These are phyloP conservation scores for Acanthamoeba sp. DNA, from an alignment of 208 protist genomes.

Conservation along the genomic window DNA sequence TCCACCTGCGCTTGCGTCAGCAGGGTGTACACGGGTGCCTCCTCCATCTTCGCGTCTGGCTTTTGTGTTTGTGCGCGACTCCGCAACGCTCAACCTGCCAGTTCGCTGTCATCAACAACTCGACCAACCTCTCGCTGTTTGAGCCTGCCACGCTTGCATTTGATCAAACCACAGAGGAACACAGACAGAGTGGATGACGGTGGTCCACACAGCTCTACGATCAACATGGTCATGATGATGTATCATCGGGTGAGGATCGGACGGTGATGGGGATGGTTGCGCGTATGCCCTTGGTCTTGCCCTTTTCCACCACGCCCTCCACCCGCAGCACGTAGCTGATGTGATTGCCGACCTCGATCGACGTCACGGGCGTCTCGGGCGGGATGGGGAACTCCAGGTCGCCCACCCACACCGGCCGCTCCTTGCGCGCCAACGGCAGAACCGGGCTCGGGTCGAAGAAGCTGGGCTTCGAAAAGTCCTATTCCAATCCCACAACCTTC, in stretches of 20 bases:
- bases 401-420: background rate
- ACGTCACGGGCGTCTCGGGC: background rate
- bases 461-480: background rate
- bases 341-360: background rate
- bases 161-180: no score
- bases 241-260: background rate
- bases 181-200: no score
- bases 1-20: background rate
- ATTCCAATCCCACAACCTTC: background rate
- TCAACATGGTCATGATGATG: no score
- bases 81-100: no score
- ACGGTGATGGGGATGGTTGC: background rate
- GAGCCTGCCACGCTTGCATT: no score
- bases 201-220: no score
- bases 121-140: no score
- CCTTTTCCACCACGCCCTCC: background rate
- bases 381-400: conserved; percentile 1
- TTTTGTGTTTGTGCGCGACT: background rate
- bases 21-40: conserved; percentile 10
- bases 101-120: no score
- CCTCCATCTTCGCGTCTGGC: background rate
- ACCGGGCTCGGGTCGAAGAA: background rate
- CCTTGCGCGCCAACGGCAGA: background rate
- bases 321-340: background rate
- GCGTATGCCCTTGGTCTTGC: background rate